Evolutionary conservation across 345 rosid genomes (phyloP).

Genomic region (Streptanthus diversifolius): DNA sequence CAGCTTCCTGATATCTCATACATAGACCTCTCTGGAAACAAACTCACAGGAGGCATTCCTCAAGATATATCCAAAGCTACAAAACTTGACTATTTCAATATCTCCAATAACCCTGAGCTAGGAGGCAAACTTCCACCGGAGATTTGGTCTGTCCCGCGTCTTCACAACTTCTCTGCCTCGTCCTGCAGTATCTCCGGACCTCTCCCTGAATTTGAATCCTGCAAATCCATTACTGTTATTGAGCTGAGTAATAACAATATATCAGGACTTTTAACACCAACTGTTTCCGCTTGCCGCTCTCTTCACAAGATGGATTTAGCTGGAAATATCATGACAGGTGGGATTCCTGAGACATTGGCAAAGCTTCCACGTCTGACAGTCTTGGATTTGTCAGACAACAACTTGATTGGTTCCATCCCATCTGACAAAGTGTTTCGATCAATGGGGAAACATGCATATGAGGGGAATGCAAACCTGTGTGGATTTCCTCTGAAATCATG

Average conservation of each 20-base stretch:
- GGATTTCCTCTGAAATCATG: conserved; percentile 71
- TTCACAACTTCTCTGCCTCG: conserved; percentile 80
- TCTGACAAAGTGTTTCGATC: conserved; percentile 45
- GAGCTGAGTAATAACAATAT: conserved; percentile 60
- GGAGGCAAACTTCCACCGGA: conserved; percentile 56
- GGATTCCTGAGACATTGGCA: conserved; percentile 52
- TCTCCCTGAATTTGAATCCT: conserved; percentile 57
- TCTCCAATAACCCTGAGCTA: conserved; percentile 60
- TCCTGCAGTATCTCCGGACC: conserved; percentile 59
- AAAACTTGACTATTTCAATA: conserved; percentile 68
- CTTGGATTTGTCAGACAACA: conserved; percentile 63
- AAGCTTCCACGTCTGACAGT: conserved; percentile 48
- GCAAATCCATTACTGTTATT: conserved; percentile 58
- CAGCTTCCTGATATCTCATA: conserved; percentile 63
- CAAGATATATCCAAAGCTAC: conserved; percentile 53
- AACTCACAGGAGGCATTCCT: conserved; percentile 69
- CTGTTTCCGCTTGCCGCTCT: conserved; percentile 53
- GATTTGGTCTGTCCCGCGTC: conserved; percentile 63
- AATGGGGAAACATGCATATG: conserved; percentile 62
- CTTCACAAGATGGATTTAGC: conserved; percentile 57
- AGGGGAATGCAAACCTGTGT: conserved; percentile 69
- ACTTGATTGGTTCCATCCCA: conserved; percentile 68
- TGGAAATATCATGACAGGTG: conserved; percentile 51
- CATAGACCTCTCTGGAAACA: conserved; percentile 75
- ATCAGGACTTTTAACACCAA: conserved; percentile 47